These are phyloP conservation scores for Pulveroboletus sp. DNA, from an alignment of 1,284 basidiomycete genomes.

Conservation along the genomic window DNA sequence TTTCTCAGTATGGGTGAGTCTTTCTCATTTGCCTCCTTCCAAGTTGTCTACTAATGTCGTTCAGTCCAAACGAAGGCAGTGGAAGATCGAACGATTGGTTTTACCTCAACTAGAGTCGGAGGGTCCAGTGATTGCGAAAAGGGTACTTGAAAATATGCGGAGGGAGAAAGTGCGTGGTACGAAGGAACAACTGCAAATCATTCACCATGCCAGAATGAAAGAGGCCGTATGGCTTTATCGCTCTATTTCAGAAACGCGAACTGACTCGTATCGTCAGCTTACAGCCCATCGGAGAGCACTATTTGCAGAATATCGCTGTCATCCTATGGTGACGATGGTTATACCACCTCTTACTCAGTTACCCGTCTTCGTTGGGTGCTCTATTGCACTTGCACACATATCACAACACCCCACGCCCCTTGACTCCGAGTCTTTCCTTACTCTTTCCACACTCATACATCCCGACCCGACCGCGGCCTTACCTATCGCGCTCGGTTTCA, in stretches of 20 bases:
- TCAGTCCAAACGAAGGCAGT: conserved; percentile 62
- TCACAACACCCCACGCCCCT: conserved; percentile 58
- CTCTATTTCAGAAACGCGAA: not conserved
- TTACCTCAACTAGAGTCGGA: conserved; percentile 61
- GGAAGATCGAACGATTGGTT: conserved; percentile 63
- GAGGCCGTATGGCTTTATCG: conserved; percentile 35
- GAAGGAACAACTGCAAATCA: conserved; percentile 47
- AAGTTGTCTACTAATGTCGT: conserved; percentile 12
- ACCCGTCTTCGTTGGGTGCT: conserved; percentile 68
- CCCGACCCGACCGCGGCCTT: conserved; percentile 67
- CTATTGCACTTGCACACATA: conserved; percentile 55
- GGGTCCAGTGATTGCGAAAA: conserved; percentile 48
- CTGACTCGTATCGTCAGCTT: conserved; percentile 40
- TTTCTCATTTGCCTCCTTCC: conserved; percentile 4
- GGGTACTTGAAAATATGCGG: conserved; percentile 58
- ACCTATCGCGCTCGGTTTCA: conserved; percentile 67
- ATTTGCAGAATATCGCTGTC: conserved; percentile 53
- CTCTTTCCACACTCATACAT: conserved; percentile 65
- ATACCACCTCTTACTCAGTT: conserved; percentile 66
- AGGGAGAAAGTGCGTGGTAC: conserved; percentile 49
- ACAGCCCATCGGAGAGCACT: conserved; percentile 54
- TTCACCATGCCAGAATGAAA: conserved; percentile 47
- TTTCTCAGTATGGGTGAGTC: conserved; percentile 74
- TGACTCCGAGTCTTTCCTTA: conserved; percentile 71
- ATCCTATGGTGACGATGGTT: conserved; percentile 55